Base-by-base conservation (phyloP, 768 basidiomycete species). In the Boletus bicolor region DNA sequence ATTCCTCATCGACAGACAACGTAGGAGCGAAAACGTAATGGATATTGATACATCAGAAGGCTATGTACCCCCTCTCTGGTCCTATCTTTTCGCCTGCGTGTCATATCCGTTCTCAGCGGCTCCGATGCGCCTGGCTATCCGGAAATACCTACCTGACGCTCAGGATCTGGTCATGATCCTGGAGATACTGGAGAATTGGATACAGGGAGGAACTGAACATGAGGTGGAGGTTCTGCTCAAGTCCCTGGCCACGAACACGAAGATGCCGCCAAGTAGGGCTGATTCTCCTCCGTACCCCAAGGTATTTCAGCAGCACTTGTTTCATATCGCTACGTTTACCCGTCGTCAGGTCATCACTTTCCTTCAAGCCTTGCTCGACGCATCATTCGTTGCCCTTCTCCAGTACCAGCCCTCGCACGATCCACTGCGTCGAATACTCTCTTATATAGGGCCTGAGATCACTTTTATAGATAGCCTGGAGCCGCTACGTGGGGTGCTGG, bases 381-480 rank as follows among this genome's bases (percentile, higher is more conserved):
- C 89, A 0, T 85, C 82, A 12, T 89, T 89, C 66, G 76, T 91
- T 44, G 71, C 77, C 1, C 75, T 93, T 21, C 74, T 92, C 12
- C 83, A 86, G 56, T 77, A 90, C 63, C 68, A 78, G 14, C 83
- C 84, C 0, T 77, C 86, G 5, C 82, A 89, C 61, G 61, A 64
- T 24, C 60, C 83, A 26, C 73, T 93, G 21, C 76, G 73, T 28
- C 69, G 66, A 9, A 70, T 89, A 34, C 73, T 80, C 37, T 68
- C 76, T 1, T 76, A 78, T 30, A 72, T 91, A 49, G 76, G 80
- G 44, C 80, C 82, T 4, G 85, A 87, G 66, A 73, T 89, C 11
- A 62, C 56, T 3, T 74, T 78, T 44, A 73, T 78, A 6, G 79
- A 81, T 21, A 71, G 75, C 43, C 69, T 83, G 26, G 84, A 85